Evolutionary conservation across 768 basidiomycete genomes (phyloP).

Genomic region (Krasilnikovozyma curviuscula): DNA sequence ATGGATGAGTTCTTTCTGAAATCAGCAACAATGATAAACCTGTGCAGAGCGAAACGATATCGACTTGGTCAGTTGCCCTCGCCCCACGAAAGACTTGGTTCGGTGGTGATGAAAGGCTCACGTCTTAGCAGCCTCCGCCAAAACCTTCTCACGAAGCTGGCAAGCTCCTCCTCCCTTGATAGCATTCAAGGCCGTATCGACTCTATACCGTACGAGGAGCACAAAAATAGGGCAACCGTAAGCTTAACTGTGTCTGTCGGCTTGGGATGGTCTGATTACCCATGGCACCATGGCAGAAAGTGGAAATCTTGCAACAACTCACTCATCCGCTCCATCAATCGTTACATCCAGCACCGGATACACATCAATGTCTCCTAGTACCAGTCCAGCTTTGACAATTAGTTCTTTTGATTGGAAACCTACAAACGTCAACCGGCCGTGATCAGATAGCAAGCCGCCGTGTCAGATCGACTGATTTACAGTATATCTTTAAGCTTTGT

Average conservation of each 20-base stretch:
- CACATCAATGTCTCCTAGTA: slow-evolving; percentile 72
- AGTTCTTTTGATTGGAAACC: slow-evolving; percentile 94
- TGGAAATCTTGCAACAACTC: too few relatives aligned
- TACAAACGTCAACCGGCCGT: slow-evolving; percentile 10
- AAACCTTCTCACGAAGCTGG: slow-evolving; percentile 87
- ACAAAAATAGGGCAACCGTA: not conserved
- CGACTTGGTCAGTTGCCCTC: not conserved
- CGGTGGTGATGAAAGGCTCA: slow-evolving; percentile 26
- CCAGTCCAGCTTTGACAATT: slow-evolving; percentile 58
- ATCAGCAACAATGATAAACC: slow-evolving; percentile 82
- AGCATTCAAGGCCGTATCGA: slow-evolving; percentile 66
- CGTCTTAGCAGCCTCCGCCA: slow-evolving; percentile 86
- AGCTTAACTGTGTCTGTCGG: not conserved
- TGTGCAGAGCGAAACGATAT: slow-evolving; percentile 20
- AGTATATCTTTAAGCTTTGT: not conserved
- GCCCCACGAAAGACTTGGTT: not conserved
- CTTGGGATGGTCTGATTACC: too few relatives aligned
- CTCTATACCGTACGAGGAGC: slow-evolving; percentile 34
- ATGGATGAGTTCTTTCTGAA: slow-evolving; percentile 75
- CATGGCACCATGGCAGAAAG: too few relatives aligned
- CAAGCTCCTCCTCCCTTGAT: slow-evolving; percentile 61
- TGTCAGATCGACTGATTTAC: not conserved
- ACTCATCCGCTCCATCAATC: slow-evolving; percentile 95
- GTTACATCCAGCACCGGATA: slow-evolving; percentile 86
- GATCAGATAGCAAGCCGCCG: not conserved